Conservation (phyloP, 495 filamentous ascomycete species). For the Lophiotrema nucula region DNA sequence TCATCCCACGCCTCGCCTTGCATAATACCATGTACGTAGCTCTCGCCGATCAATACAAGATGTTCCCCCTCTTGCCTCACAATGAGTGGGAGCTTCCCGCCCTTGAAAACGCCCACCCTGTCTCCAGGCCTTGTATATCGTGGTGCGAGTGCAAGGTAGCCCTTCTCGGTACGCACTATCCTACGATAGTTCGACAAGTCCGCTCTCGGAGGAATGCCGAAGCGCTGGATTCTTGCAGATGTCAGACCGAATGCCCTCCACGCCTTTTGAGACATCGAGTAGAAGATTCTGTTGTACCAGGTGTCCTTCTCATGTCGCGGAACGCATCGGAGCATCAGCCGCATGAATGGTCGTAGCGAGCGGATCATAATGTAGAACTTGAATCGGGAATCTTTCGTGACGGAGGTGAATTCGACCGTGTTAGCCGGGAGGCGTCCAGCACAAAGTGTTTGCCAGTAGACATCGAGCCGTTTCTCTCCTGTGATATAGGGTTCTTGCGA, state of each 20-base stretch:
- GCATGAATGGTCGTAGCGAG: constrained; percentile 1
- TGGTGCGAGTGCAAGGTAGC: constrained; percentile 6
- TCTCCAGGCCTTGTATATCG: constrained; percentile 1
- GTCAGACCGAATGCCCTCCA: constrained; percentile 4
- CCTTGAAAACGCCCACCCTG: constrained; percentile 6
- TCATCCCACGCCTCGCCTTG: constrained; percentile 14
- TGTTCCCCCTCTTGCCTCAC: constrained; percentile 1
- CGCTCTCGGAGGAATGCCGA: constrained; percentile 10
- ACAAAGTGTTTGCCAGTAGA: constrained; percentile 19
- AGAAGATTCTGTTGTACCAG: constrained; percentile 8
- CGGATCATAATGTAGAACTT: constrained; percentile 12
- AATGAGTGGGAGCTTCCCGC: constrained; percentile 10
- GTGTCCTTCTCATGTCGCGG: constrained; percentile 8
- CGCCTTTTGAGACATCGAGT: constrained; percentile 3
- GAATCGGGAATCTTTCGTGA: constrained; percentile 8
- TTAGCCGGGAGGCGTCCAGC: background rate
- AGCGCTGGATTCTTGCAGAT: constrained; percentile 11
- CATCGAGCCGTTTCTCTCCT: constrained; percentile 3
- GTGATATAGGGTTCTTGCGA: constrained; percentile 10
- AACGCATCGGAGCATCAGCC: constrained; percentile 5
- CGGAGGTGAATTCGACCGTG: background rate
- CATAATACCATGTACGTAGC: constrained; percentile 16
- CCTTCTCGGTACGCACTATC: constrained; percentile 16
- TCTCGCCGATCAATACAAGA: constrained; percentile 14
- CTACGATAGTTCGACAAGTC: constrained; percentile 11